Evolutionary conservation across 2,329 filamentous ascomycete species (phyloP).

Genomic region (Trichoderma simmonsii): DNA sequence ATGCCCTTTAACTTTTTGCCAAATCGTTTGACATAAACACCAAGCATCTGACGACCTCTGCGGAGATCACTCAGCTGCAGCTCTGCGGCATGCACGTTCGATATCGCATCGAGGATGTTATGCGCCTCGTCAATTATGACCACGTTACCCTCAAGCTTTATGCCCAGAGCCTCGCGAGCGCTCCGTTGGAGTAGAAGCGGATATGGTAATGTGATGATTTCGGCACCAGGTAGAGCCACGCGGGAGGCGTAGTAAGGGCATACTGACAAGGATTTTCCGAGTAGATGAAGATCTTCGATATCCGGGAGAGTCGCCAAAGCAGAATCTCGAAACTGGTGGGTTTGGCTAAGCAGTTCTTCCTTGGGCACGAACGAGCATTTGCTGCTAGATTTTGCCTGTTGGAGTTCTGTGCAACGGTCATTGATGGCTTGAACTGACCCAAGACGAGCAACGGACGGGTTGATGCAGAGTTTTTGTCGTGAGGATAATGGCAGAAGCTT

Average conservation of each 20-base stretch:
- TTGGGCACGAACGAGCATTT: constrained; percentile 75
- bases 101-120: constrained; percentile 93
- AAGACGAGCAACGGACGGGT: constrained; percentile 72
- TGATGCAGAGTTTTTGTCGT: constrained; percentile 86
- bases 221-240: constrained; percentile 73
- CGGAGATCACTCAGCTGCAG: constrained; percentile 71
- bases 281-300: constrained; percentile 80
- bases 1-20: constrained; percentile 84
- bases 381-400: constrained; percentile 59
- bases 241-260: constrained; percentile 98
- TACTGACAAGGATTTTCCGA: constrained; percentile 75
- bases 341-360: constrained; percentile 68
- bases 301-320: constrained; percentile 82
- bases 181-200: constrained; percentile 83
- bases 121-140: constrained; percentile 98
- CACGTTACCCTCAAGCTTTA: constrained; percentile 82
- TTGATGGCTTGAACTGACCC: constrained; percentile 79
- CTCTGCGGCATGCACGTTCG: constrained; percentile 78
- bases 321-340: constrained; percentile 81
- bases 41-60: constrained; percentile 70
- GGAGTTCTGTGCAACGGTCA: constrained; percentile 85
- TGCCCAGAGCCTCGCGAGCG: constrained; percentile 80
- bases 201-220: constrained; percentile 91
- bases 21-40: constrained; percentile 80
- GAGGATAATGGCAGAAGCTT: constrained; percentile 84